Evolutionary conservation across 148 eudicot genomes (phyloP), one percentile per base, ranked within the genome.

Genomic region (Chenopodium suecicum): DNA sequence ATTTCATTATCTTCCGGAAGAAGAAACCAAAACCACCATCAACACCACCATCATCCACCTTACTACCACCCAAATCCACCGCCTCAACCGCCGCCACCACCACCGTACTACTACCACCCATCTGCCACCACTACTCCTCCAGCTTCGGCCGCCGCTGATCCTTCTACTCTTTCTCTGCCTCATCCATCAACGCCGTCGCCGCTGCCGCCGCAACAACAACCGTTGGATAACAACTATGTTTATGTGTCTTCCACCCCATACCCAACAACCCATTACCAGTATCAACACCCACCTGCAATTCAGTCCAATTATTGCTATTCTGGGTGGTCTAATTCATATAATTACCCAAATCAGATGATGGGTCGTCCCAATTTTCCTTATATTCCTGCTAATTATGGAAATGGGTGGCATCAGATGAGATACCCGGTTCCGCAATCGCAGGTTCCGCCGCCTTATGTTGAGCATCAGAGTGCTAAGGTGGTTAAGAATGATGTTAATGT

Each of bases 401-500:
- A 78, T 78, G 87, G 88, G 66, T 89, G 94, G 90, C 76, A 78
- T 65, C 88, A 86, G 52, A 66, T 82, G 60, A 76, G 84, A 85
- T 86, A 84, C 22, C 78, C 85, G 47, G 34, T 78, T 32, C 77
- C 31, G 71, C 79, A 16, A 4, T 73, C 86, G 20, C 29, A 1
- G 3, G 9, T 52, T 23, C 87, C 89, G 79, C 87, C 88, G 73
- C 85, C 90, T 0, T 91, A 89, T 75, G 92, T 91, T 14, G 96
- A 92, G 68, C 92, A 90, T 72, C 91, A 94, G 88, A 85, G 80
- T 68, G 94, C 98, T 4, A 92, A 91, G 87, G 91, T 88, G 82
- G 87, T 95, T 4, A 91, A 91, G 90, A 95, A 88, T 81, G 92
- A 91, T 86, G 96, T 95, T 20, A 95, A 95, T 86, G 93, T 95